Conservation (phyloP, 352 stramenopile genomes). For the Globisporangium abappressorium region DNA sequence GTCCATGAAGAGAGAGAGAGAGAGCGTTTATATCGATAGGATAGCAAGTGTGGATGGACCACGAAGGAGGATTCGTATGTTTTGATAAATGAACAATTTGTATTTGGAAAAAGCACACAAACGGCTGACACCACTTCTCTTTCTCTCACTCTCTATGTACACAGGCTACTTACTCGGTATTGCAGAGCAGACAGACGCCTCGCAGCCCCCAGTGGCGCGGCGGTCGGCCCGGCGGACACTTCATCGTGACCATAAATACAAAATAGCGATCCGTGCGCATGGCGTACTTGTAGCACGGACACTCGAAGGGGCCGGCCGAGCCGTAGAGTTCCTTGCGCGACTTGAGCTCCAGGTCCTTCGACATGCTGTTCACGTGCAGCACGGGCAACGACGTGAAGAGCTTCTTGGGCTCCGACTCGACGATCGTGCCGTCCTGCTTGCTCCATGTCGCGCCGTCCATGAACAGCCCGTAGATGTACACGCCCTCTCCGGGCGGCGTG, state of each 20-base stretch:
- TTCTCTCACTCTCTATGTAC: background rate
- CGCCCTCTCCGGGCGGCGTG: conserved; percentile 88
- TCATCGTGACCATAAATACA: conserved; percentile 95
- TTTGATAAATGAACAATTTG: conserved; percentile 8
- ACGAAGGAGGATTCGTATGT: conserved; percentile 3
- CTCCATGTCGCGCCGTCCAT: conserved; percentile 97
- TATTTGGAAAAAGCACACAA: conserved; percentile 5
- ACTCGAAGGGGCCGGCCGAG: conserved; percentile 90
- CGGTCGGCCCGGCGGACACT: conserved; percentile 84
- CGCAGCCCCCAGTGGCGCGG: conserved; percentile 94
- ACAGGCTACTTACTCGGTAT: conserved; percentile 76
- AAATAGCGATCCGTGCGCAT: conserved; percentile 94
- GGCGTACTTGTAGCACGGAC: conserved; percentile 97
- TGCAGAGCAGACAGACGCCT: conserved; percentile 93
- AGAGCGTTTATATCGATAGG: background rate
- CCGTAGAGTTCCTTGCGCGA: conserved; percentile 93
- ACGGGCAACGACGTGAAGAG: conserved; percentile 95
- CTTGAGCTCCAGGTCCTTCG: conserved; percentile 92
- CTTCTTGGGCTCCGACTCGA: conserved; percentile 96
- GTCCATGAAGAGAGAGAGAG: background rate
- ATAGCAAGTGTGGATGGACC: background rate
- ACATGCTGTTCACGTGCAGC: conserved; percentile 95
- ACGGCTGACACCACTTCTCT: background rate
- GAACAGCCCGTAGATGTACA: conserved; percentile 98
- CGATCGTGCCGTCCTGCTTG: conserved; percentile 90